Conservation (phyloP, 495 filamentous ascomycete species). For the Apodospora peruviana region DNA sequence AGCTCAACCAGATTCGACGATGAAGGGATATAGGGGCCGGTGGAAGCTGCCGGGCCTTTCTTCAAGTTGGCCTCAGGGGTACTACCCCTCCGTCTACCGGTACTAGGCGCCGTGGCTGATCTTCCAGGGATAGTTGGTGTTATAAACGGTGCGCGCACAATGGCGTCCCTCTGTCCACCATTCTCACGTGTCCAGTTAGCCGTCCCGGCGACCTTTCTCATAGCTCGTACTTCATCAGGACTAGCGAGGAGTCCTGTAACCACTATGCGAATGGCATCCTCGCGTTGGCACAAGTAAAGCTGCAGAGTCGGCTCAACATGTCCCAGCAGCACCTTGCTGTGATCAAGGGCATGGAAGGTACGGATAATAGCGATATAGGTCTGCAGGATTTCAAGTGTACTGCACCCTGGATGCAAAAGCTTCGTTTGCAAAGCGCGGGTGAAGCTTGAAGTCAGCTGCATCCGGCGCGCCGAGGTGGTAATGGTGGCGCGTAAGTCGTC, state of each 20-base stretch:
- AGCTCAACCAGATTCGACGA: slow-evolving; percentile 60
- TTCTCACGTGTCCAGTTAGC: slow-evolving; percentile 14
- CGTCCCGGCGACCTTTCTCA: slow-evolving; percentile 31
- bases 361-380: slow-evolving; percentile 91
- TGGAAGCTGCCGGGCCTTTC: not conserved
- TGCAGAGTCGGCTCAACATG: slow-evolving; percentile 79
- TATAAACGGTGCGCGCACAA: slow-evolving; percentile 1
- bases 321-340: slow-evolving; percentile 84
- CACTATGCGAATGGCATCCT: slow-evolving; percentile 84
- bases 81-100: not conserved
- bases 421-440: slow-evolving; percentile 60
- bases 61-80: slow-evolving; percentile 1
- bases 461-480: slow-evolving; percentile 49
- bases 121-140: slow-evolving; percentile 10
- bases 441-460: slow-evolving; percentile 68
- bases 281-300: slow-evolving; percentile 83
- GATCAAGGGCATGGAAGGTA: slow-evolving; percentile 82
- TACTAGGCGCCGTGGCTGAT: slow-evolving; percentile 2
- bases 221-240: slow-evolving; percentile 36
- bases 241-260: slow-evolving; percentile 79
- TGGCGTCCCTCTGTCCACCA: not conserved
- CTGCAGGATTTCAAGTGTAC: slow-evolving; percentile 81
- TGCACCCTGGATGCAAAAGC: slow-evolving; percentile 80
- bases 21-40: not conserved
- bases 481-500: slow-evolving; percentile 61